Conservation (phyloP, 179 eudicot genomes). For the Pouteria campechiana region DNA sequence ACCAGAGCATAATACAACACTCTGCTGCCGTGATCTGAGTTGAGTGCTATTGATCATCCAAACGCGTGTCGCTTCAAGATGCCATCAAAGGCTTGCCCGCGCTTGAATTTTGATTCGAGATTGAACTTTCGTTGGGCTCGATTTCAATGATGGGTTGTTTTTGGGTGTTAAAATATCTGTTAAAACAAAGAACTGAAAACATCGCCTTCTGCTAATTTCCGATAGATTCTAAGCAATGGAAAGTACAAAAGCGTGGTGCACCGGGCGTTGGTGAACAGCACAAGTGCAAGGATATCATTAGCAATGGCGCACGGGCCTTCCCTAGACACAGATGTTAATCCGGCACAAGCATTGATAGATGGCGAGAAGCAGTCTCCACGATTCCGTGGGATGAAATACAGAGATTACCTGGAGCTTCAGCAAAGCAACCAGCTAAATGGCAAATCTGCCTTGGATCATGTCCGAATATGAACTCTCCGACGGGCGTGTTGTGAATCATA, state of each 20-base stretch:
- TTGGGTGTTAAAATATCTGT: no score
- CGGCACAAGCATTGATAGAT: conserved; percentile 15
- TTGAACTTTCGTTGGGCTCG: no score
- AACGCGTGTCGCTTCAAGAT: no score
- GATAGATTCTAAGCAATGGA: conserved; percentile 31
- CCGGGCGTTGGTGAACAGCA: conserved; percentile 25
- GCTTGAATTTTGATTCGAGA: no score
- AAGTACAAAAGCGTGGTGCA: conserved; percentile 24
- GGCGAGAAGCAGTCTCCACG: conserved; percentile 3
- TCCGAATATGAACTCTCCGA: conserved; percentile 5
- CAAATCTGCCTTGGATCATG: conserved; percentile 20
- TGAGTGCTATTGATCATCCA: no score
- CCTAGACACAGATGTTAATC: conserved; percentile 16
- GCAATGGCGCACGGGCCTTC: conserved; percentile 26
- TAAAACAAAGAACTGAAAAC: no score
- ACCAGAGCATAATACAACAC: no score
- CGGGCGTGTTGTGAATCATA: no score
- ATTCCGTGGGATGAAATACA: conserved; percentile 24
- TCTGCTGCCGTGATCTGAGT: no score
- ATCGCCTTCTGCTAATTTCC: no score
- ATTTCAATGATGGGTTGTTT: no score
- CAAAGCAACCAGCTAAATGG: conserved; percentile 22
- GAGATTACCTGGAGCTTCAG: conserved; percentile 24
- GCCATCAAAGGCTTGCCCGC: no score
- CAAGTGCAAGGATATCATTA: conserved; percentile 16